A percentile compares a stretch with the other conserved stretches of the same genome.
Evolutionary conservation across 139 green algal species (phyloP).

Genomic region (Coelastrella sp.): DNA sequence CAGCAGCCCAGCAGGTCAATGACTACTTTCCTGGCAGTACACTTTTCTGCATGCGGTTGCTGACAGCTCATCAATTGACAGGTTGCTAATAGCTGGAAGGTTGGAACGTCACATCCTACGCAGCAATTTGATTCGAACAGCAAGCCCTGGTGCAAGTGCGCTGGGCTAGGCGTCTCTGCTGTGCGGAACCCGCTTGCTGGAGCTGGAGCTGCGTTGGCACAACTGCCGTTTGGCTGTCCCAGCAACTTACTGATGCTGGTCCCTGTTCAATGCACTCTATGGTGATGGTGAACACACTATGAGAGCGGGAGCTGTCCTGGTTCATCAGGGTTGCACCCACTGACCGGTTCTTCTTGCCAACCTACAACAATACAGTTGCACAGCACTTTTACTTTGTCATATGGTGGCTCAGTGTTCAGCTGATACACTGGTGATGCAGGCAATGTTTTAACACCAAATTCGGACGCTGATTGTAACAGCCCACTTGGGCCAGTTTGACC

Average conservation of each 20-base stretch:
- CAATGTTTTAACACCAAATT: too few species aligned
- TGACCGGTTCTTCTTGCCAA: constrained; percentile 85
- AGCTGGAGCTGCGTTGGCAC: too few species aligned
- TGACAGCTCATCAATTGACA: neutral
- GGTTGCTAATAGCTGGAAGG: neutral
- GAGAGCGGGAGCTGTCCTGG: constrained; percentile 86
- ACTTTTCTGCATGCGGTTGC: neutral
- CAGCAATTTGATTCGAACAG: neutral
- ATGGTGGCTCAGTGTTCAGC: neutral
- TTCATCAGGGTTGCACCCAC: constrained; percentile 93
- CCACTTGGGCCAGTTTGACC: too few species aligned
- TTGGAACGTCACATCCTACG: neutral
- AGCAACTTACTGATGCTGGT: constrained; percentile 45
- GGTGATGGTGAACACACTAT: constrained; percentile 92
- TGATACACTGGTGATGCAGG: too few species aligned
- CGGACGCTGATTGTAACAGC: too few species aligned
- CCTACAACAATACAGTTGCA: constrained; percentile 54
- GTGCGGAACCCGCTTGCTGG: too few species aligned
- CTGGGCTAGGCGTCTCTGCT: too few species aligned
- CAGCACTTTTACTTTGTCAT: too few species aligned
- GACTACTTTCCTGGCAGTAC: too few species aligned
- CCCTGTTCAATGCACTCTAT: constrained; percentile 77
- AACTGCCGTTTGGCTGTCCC: too few species aligned
- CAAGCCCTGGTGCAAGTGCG: too few species aligned
- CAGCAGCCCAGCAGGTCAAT: too few species aligned